phyloP scores from a whole-genome alignment of 306 rosid species.

The Cucurbita ficifolia region DNA sequence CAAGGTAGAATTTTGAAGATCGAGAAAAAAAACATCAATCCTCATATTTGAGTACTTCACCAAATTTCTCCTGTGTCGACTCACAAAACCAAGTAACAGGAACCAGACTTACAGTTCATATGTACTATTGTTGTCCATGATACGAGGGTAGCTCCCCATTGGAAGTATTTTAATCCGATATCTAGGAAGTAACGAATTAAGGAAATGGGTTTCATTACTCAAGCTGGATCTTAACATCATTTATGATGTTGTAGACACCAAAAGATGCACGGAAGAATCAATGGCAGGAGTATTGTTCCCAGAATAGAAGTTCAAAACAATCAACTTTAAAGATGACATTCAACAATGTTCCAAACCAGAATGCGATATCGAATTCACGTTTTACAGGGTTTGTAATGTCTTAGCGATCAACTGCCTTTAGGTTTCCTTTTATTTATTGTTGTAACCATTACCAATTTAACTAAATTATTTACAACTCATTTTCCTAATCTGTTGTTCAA shows the following conservation, averaged over 20 bases:
- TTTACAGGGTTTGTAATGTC: neutral
- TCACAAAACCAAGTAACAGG: neutral
- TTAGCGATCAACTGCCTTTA: neutral
- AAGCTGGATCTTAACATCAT: neutral
- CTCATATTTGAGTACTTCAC: neutral
- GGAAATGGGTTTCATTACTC: slow-evolving; percentile 6
- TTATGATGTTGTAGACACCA: neutral
- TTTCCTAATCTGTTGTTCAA: neutral
- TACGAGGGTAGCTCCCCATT: slow-evolving; percentile 95
- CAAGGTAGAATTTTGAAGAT: neutral
- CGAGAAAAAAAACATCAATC: neutral
- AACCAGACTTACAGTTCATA: slow-evolving; percentile 53
- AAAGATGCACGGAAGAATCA: neutral
- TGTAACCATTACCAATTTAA: neutral
- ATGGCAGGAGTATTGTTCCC: neutral
- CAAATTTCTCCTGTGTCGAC: neutral
- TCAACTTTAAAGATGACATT: neutral
- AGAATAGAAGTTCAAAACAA: neutral
- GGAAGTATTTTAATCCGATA: slow-evolving; percentile 87
- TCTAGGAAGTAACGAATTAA: slow-evolving; percentile 34
- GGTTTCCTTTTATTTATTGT: neutral
- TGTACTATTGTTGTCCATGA: slow-evolving; percentile 62
- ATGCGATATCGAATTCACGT: neutral
- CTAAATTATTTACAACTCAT: neutral
- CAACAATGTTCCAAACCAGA: neutral